Evolutionary conservation across 2,329 filamentous ascomycete species (phyloP), one percentile per base, ranked within the genome.

Genomic region (Dothiorella sarmentorum): DNA sequence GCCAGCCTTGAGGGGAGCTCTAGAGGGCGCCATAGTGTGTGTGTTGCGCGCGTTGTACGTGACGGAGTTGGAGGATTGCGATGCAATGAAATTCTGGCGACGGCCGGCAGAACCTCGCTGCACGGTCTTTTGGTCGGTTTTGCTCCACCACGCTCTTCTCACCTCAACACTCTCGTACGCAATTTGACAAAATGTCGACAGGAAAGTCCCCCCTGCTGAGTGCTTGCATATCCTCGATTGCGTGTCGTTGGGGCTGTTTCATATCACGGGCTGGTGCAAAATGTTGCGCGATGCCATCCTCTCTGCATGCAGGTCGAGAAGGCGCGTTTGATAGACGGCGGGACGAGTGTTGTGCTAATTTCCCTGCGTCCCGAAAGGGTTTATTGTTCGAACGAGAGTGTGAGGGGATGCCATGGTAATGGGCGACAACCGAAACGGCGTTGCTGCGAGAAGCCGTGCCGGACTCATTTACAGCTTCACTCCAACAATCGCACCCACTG

Each of bases 1-100:
- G 72, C 77, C 70, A 68, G 85, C 73, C 27, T 66, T 64, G 47
- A 65, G 66, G 3, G 69, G 71, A 27, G 38, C 35, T 44, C 43
- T 59, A 9, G 56, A 52, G 27, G 57, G 57, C 7, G 57, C 57
- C 57, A 59, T 59, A 38, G 22, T 45, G 17, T 18, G 35, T 29
- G 47, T 13, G 45, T 38, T 15, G 18, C 10, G 20, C 4, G 35
- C 7, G 7, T 44, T 33, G 20, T 5, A 20, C 4, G 35, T 15
- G 6, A 11, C 6, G 27, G 29, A 13, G 13, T 15, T 38, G 31
- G 43, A 31, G 35, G 13, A 11, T 20, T 40, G 31, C 33, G 49
- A 20, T 53, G 49, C 24, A 40, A 22, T 40, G 49, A 53, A 53
- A 53, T 53, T 53, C 49, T 53, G 49, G 43, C 43, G 43, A 29